Base-by-base conservation (phyloP, 2,329 filamentous ascomycete genomes). In the Clonostachys solani region DNA sequence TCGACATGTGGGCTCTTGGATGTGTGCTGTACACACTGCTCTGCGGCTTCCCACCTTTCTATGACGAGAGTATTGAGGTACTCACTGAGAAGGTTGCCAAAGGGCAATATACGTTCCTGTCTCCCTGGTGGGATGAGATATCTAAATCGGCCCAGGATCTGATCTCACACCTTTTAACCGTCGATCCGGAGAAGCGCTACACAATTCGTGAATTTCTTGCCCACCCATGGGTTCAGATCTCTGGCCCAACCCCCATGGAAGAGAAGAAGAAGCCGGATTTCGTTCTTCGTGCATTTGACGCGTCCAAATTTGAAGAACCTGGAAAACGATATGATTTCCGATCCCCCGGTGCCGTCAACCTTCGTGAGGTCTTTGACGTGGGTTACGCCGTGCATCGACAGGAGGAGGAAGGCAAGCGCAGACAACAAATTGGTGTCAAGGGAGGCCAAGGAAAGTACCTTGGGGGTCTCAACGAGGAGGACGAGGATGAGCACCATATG, bases 61-160 rank as follows among this genome's bases (percentile, higher is more conserved):
- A 99, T 66, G 94, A 99, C 57, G 94, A 99, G 71, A 96, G 90
- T 60, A 97, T 99, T 56, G 91, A 96, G 61, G 87, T 95, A 1
- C 80, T 99, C 50, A 97, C 94, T 2, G 92, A 99, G 64, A 99
- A 99, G 75, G 94, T 99, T 16, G 94, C 94, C 33, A 86, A 89
- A 60, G 94, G 94, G 43, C 91, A 97, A 70, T 99, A 94, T 65
- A 97, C 94, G 1, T 99, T 99, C 73, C 72, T 99, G 40, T 97
- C 92, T 4, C 94, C 94, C 0, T 99, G 94, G 94, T 99, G 94
- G 94, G 94, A 99, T 56, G 92, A 96, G 49, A 97, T 99, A 51
- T 96, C 92, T 50, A 91, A 94, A 64, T 86, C 89, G 5, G 94
- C 94, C 0, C 90, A 97, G 65, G 92, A 99, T 59, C 75, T 99